Conservation (phyloP, 176 grass and related monocot species). For the Puccinellia tenuiflora region DNA sequence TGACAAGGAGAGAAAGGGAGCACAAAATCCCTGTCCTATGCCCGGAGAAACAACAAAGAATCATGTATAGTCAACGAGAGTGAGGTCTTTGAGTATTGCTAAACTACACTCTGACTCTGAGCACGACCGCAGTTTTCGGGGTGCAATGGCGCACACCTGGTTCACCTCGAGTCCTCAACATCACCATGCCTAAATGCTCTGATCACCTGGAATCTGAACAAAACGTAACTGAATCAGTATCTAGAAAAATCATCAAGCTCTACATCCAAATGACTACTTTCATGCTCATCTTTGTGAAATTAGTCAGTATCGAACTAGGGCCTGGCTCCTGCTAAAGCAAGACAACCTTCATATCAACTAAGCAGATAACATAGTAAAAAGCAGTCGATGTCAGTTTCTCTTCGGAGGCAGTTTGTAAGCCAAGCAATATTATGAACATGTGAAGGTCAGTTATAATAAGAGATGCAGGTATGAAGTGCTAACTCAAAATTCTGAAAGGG, state of each 20-base stretch:
- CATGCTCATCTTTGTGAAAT: background rate
- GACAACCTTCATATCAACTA: background rate
- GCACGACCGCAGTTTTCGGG: background rate
- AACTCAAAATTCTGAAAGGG: background rate
- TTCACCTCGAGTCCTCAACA: background rate
- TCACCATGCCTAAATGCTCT: background rate
- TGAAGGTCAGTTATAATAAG: background rate
- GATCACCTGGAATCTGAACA: slow-evolving; percentile 20
- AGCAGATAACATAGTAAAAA: background rate
- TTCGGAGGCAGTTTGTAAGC: background rate
- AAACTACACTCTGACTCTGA: background rate
- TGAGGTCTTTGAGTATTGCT: background rate
- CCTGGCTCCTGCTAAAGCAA: background rate
- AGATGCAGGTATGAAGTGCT: background rate
- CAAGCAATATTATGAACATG: background rate
- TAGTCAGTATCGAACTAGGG: background rate
- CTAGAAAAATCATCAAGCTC: background rate
- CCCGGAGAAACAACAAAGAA: background rate
- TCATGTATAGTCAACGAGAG: background rate
- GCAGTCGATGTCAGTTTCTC: background rate
- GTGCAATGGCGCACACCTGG: background rate
- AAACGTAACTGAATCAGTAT: background rate
- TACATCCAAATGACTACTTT: background rate
- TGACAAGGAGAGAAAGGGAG: background rate
- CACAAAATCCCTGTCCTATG: background rate